Evolutionary conservation across 495 filamentous ascomycete species (phyloP), one percentile per base, ranked within the genome.

Genomic region (Penicillium argentinense): DNA sequence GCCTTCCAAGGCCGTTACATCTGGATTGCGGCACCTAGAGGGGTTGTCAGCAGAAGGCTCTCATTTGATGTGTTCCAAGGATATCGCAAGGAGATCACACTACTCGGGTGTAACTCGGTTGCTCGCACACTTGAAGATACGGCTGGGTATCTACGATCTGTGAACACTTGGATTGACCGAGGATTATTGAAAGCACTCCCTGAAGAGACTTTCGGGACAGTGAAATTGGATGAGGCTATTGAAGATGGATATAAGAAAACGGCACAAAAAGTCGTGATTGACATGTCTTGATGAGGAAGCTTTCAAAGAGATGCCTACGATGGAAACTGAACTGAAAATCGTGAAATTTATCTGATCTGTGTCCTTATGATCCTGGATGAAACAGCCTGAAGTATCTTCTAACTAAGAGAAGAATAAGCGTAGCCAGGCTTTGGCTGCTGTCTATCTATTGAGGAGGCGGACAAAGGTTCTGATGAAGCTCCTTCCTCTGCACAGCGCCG

Each of bases 401-500:
- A n/a, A n/a, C n/a, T n/a, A n/a, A 26, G 25, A 26, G 5, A 26
- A 11, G 25, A 26, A 26, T 26, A 26, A 26, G n/a, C n/a, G n/a
- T n/a, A n/a, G n/a, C n/a, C n/a, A n/a, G n/a, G n/a, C n/a, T n/a
- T n/a, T n/a, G n/a, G n/a, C n/a, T n/a, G n/a, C n/a, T n/a, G n/a
- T n/a, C 23, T 9, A 8, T 22, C 2, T 49, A 59, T 29, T 48
- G 16, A 38, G 57, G 25, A 33, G 53, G 54, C 24, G 45, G 11
- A 18, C 57, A 45, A 26, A 63, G 45, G 16, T 79, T 82, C 65
- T 85, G 82, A 13, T 65, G 68, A 39, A 66, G 57, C 60, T 86
- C 76, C 25, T 75, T 71, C 56, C 86, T 79, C 49, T 84, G 80
- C 18, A 89, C 85, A 39, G 77, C 77, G 17, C 87, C 87, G 54